Conservation (phyloP, 371 early-diverging fungal species). For the Mucor irregularis region DNA sequence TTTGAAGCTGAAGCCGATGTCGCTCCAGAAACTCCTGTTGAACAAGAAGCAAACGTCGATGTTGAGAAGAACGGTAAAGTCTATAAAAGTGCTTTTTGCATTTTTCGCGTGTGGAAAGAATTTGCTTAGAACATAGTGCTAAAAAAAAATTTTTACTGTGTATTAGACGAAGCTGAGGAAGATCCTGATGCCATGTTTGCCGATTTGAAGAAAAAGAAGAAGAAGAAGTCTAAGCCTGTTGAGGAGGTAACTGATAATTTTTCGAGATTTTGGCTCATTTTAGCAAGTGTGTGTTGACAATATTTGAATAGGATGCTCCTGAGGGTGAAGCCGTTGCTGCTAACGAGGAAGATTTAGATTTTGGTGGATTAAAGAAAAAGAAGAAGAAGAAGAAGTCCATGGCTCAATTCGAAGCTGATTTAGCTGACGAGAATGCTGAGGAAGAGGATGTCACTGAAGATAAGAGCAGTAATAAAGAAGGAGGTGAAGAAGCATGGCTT, state of each 20-base stretch:
- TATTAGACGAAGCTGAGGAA: constrained; percentile 44
- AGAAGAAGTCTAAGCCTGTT: constrained; percentile 77
- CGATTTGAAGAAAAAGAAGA: constrained; percentile 89
- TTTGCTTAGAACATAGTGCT: background rate
- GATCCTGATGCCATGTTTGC: constrained; percentile 82
- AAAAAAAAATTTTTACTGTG: background rate
- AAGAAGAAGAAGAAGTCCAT: constrained; percentile 94
- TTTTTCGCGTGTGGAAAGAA: too few species aligned
- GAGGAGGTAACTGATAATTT: constrained; percentile 31
- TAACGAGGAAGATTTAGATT: constrained; percentile 68
- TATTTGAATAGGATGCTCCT: constrained; percentile 36
- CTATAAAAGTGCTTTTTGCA: too few species aligned
- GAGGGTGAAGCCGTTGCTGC: constrained; percentile 52
- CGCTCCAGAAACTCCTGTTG: constrained; percentile 14
- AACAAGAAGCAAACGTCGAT: constrained; percentile 20
- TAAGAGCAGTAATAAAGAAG: constrained; percentile 26
- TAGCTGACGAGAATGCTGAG: constrained; percentile 81
- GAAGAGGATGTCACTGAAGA: constrained; percentile 50
- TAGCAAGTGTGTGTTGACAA: background rate
- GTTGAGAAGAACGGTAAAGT: constrained; percentile 22
- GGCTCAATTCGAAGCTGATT: constrained; percentile 83
- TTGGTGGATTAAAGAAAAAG: constrained; percentile 84
- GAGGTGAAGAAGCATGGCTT: constrained; percentile 81
- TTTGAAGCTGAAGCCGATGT: constrained; percentile 41
- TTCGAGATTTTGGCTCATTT: background rate